phyloP scores from a whole-genome alignment of 176 grass and related monocot species.

The Sorghum bicolor region Sorghum_bicolor_NCBIv3 NC_012879.2:5568501-5569000 shows the following conservation, averaged over 20 bases:
- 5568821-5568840: too few relatives aligned
- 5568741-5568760: neutral
- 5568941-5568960: conserved; percentile 46
- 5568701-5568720: too few relatives aligned
- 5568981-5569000: neutral
- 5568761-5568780: neutral
- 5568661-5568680: neutral
- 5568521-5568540: neutral
- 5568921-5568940: conserved; percentile 38
- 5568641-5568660: neutral
- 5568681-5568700: too few relatives aligned
- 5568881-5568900: conserved; percentile 10
- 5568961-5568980: conserved; percentile 30
- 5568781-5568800: neutral
- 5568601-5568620: neutral
- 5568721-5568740: neutral
- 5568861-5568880: neutral
- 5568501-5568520: conserved; percentile 24
- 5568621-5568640: neutral
- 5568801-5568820: neutral
- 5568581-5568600: too few relatives aligned
- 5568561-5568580: neutral
- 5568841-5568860: neutral
- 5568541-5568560: neutral
- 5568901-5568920: conserved; percentile 43